Conservation (phyloP, 2,329 filamentous ascomycete species). For the Aaosphaeria pasadenensis region DNA sequence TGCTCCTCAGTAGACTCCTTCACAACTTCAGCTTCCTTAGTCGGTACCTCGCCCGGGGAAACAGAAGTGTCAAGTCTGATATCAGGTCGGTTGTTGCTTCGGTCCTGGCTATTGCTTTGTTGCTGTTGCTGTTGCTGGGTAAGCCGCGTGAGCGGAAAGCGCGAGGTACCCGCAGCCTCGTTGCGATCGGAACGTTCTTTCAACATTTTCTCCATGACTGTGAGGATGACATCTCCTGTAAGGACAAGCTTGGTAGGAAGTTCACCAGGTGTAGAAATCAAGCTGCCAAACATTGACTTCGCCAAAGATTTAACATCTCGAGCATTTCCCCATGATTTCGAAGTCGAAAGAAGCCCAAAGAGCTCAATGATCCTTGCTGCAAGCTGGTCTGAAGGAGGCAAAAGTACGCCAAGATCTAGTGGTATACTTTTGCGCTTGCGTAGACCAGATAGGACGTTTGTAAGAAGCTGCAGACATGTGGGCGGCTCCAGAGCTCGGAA, state of each 20-base stretch:
- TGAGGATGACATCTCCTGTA: slow-evolving; percentile 19
- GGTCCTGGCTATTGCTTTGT: no score
- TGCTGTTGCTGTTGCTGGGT: background rate
- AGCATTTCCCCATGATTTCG: slow-evolving; percentile 60
- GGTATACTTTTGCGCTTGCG: slow-evolving; percentile 17
- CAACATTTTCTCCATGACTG: slow-evolving; percentile 28
- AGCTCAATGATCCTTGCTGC: no score
- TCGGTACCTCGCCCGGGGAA: no score
- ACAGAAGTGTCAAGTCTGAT: no score
- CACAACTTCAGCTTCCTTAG: no score
- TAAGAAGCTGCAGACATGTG: slow-evolving; percentile 39
- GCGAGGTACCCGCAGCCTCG: slow-evolving; percentile 12
- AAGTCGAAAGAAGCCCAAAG: slow-evolving; percentile 31
- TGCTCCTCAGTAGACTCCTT: no score
- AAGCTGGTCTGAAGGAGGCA: no score
- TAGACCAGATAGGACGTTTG: slow-evolving; percentile 22
- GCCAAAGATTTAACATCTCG: slow-evolving; percentile 59
- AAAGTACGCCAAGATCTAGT: slow-evolving; percentile 15
- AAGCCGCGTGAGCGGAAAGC: background rate
- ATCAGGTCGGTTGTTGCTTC: no score
- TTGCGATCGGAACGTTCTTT: slow-evolving; percentile 27
- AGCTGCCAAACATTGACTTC: slow-evolving; percentile 47
- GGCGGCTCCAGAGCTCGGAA: slow-evolving; percentile 46
- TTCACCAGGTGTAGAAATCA: slow-evolving; percentile 19
- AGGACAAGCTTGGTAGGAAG: slow-evolving; percentile 18